phyloP scores from a whole-genome alignment of 225 moss, liverwort and hornwort species.

The Ulota crispa region DNA sequence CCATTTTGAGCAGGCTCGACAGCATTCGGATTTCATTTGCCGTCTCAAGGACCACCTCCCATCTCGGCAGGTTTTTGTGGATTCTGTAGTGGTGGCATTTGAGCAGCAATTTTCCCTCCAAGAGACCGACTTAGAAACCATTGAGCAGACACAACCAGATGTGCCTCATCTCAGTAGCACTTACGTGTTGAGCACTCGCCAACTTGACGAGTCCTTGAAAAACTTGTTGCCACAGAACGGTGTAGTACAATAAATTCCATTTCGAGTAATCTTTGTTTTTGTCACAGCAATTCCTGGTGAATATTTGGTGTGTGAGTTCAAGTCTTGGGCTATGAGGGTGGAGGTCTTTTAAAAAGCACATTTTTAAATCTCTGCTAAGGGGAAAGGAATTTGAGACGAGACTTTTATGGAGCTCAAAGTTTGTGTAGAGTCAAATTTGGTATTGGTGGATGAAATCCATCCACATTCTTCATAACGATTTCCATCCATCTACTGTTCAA shows the following conservation, averaged over 20 bases:
- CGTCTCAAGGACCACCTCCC: conserved; percentile 71
- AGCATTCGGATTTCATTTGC: conserved; percentile 85
- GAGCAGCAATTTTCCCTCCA: conserved; percentile 60
- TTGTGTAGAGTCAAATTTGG: no score
- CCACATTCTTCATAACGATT: no score
- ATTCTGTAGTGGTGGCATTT: conserved; percentile 50
- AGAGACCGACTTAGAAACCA: conserved; percentile 44
- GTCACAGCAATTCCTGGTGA: background rate
- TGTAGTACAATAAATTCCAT: background rate
- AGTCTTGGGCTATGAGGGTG: background rate
- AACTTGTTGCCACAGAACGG: conserved; percentile 15
- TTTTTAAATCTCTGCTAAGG: no score
- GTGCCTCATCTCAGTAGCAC: conserved; percentile 56
- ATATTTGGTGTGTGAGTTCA: background rate
- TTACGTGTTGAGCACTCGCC: conserved; percentile 30
- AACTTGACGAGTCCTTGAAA: conserved; percentile 39
- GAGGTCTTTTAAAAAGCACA: background rate
- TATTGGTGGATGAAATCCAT: no score
- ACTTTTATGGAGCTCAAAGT: no score
- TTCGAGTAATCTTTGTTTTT: background rate
- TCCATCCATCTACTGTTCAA: no score
- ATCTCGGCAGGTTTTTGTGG: conserved; percentile 59
- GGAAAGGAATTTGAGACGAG: no score
- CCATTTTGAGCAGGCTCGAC: conserved; percentile 53
- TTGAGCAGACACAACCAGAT: conserved; percentile 37